Conservation (phyloP, 129 eudicot genomes). For the Helianthus tuberosus region DNA sequence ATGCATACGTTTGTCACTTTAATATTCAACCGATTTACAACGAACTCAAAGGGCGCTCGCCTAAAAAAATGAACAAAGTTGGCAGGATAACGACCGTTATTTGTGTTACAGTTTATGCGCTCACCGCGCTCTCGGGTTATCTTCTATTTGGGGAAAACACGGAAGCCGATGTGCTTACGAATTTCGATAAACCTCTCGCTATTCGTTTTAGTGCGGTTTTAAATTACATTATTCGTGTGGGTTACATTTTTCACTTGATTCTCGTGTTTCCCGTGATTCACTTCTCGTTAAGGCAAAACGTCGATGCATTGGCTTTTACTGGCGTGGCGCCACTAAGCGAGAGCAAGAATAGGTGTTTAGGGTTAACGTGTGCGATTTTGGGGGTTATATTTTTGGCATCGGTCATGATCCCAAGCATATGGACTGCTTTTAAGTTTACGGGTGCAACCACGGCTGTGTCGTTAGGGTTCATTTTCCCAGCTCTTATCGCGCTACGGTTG, state of each 20-base stretch:
- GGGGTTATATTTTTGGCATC: conserved; percentile 54
- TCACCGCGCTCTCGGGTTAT: conserved; percentile 82
- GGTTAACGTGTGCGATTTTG: conserved; percentile 51
- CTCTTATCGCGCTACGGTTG: conserved; percentile 70
- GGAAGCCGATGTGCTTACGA: conserved; percentile 80
- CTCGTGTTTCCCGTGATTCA: conserved; percentile 93
- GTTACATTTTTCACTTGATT: conserved; percentile 76
- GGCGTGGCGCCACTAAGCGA: conserved; percentile 53
- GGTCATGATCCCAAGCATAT: conserved; percentile 75
- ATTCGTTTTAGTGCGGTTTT: conserved; percentile 60
- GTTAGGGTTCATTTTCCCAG: conserved; percentile 79
- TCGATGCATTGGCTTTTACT: conserved; percentile 58
- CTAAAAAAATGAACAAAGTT: conserved; percentile 71
- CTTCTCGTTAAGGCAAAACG: conserved; percentile 80
- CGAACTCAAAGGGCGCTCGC: conserved; percentile 73
- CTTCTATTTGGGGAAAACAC: conserved; percentile 82
- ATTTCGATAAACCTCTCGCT: conserved; percentile 80
- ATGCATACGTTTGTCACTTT: conserved; percentile 91
- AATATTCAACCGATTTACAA: conserved; percentile 91
- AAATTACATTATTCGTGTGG: conserved; percentile 70
- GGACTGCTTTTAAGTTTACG: conserved; percentile 94
- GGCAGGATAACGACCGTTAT: conserved; percentile 69
- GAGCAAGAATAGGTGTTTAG: conserved; percentile 70
- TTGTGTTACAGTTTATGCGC: conserved; percentile 66
- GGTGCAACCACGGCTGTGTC: conserved; percentile 97